phyloP scores from a whole-genome alignment of 2,329 filamentous ascomycete genomes.

The Fusarium sp. region DNA sequence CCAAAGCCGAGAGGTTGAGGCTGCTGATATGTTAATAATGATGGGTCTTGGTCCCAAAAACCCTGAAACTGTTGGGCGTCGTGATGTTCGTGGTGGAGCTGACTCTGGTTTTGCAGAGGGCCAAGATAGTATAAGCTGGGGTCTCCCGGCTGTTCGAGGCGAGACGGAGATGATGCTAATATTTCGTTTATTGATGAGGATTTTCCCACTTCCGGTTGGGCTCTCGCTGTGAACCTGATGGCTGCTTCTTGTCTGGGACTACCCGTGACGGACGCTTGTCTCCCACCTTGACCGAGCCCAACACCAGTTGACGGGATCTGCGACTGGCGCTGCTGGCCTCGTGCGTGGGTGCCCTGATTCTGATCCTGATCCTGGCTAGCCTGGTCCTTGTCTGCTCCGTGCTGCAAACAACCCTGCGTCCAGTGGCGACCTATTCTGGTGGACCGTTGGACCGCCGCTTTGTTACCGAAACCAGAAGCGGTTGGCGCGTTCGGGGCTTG shows the following conservation, averaged over 20 bases:
- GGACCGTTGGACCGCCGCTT: constrained; percentile 46
- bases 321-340: constrained; percentile 42
- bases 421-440: constrained; percentile 44
- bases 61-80: constrained; percentile 27
- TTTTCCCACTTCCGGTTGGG: constrained; percentile 25
- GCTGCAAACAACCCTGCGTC: constrained; percentile 39
- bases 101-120: constrained; percentile 40
- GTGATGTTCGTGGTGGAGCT: constrained; percentile 27
- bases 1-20: constrained; percentile 26
- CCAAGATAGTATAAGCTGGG: constrained; percentile 39
- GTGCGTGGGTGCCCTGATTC: constrained; percentile 46
- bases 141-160: constrained; percentile 30
- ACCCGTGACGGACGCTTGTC: constrained; percentile 38
- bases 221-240: constrained; percentile 12
- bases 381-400: constrained; percentile 36
- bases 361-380: constrained; percentile 38
- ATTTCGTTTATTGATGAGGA: constrained; percentile 26
- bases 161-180: constrained; percentile 34
- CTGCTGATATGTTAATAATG: constrained; percentile 28
- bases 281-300: constrained; percentile 47
- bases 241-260: constrained; percentile 30
- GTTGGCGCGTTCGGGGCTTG: constrained; percentile 40
- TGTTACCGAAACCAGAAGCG: constrained; percentile 40
- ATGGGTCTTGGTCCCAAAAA: constrained; percentile 29
- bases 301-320: constrained; percentile 46